Base-by-base conservation (phyloP, 768 basidiomycete species). In the Mycena latifolia region DNA sequence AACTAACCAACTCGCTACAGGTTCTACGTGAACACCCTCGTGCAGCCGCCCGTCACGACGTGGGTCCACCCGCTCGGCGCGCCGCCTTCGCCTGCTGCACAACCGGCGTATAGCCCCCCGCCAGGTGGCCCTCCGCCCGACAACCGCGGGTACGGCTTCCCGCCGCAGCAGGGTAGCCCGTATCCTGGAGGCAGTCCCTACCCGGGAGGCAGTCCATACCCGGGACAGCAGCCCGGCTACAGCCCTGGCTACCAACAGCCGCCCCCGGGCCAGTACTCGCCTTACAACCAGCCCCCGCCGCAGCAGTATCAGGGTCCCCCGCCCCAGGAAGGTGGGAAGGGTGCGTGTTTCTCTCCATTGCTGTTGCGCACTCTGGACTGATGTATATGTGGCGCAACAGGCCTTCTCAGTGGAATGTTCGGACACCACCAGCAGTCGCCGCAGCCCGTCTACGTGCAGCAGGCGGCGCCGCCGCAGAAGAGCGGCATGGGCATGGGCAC, bases 1-100 rank as follows among this genome's bases (percentile, higher is more conserved):
- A 29, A 29, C 20, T 63, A 51, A 24, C 29, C 24, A 5, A 17
- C 47, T 18, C 27, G 8, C 8, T 14, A 14, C 66, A 93, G 92
- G 92, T 94, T 87, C 81, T 94, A 94, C 68, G 90, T 94, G 48
- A 88, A 93, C 70, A 91, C 90, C 0, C 75, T 71, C 27, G 83
- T 85, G 48, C 77, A 82, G 20, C 92, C 92, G 5, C 89, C 91
- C 0, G 82, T 84, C 22, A 87, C 90, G 39, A 85, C 83, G 17
- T 94, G 92, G 92, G 81, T 78, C 0, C 92, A 93, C 70, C 92
- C 92, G 0, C 76, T 84, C n/a, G 89, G 88, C 5, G 81, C 86
- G 6, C 77, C 82, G 5, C 77, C 80, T 3, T 69, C 77, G 29
- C 73, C 80, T 29, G 77, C 85, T 9, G 71, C 14, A 14, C 8